A percentile compares a stretch with the other conserved stretches of the same genome.
phyloP scores from a whole-genome alignment of 257 asterid genomes.

The Ajuga chamaepitys region DNA sequence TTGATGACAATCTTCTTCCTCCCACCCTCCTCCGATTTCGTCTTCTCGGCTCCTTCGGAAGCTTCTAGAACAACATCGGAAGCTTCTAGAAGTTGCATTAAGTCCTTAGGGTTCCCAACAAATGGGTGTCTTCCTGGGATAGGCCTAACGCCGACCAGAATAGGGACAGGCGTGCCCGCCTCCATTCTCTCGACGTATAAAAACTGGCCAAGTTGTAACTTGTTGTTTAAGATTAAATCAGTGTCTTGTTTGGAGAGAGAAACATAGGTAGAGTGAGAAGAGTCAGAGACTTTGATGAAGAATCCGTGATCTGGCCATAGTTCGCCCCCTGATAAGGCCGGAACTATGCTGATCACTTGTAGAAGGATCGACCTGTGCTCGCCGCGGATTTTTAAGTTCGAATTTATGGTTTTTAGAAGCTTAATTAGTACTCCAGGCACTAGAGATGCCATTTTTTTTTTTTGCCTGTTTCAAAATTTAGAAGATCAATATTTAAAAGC shows the following conservation, averaged over 20 bases:
- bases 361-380: slow-evolving; percentile 60
- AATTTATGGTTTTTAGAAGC: slow-evolving; percentile 63
- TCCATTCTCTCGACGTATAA: slow-evolving; percentile 75
- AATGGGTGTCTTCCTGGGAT: slow-evolving; percentile 77
- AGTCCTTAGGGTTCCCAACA: slow-evolving; percentile 71
- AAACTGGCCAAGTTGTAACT: slow-evolving; percentile 72
- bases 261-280: slow-evolving; percentile 83
- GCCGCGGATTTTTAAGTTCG: slow-evolving; percentile 63
- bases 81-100: slow-evolving; percentile 67
- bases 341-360: slow-evolving; percentile 83
- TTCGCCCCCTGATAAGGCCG: slow-evolving; percentile 68
- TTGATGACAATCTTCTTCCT: slow-evolving; percentile 61
- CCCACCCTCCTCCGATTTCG: slow-evolving; percentile 22
- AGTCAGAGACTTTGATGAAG: slow-evolving; percentile 83
- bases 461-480: not conserved
- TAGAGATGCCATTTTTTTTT: slow-evolving; percentile 55
- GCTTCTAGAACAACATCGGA: too few species aligned
- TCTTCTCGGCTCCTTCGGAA: slow-evolving; percentile 6
- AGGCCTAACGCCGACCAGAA: slow-evolving; percentile 63
- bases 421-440: slow-evolving; percentile 75
- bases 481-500: not conserved
- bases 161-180: slow-evolving; percentile 64
- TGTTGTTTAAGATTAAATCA: slow-evolving; percentile 69
- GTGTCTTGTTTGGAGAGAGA: slow-evolving; percentile 55
- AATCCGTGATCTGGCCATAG: slow-evolving; percentile 81